Conservation (phyloP, 169 alveolate genomes). For the Plasmodium cynomolgi region DNA sequence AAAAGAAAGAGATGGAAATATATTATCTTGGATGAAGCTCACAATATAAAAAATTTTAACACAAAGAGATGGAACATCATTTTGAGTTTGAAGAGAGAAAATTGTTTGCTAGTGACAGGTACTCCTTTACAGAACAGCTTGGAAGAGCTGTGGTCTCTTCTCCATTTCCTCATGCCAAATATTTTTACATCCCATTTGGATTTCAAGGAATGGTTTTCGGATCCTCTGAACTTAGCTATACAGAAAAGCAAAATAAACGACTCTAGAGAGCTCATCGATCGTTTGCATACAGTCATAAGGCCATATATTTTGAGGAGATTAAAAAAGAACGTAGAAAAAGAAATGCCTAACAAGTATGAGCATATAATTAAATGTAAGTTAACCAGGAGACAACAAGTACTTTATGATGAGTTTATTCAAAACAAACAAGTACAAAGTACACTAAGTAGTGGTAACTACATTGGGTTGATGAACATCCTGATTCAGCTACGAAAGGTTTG, state of each 20-base stretch:
- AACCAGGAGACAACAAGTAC: slow-evolving; percentile 92
- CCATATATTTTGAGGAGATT: slow-evolving; percentile 97
- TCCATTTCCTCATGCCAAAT: slow-evolving; percentile 98
- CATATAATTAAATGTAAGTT: slow-evolving; percentile 94
- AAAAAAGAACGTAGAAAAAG: slow-evolving; percentile 98
- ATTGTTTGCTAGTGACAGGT: slow-evolving; percentile 97
- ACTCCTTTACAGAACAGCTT: slow-evolving; percentile 99
- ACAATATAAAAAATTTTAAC: slow-evolving; percentile 97
- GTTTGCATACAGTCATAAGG: slow-evolving; percentile 96
- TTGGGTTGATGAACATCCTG: slow-evolving; percentile 96
- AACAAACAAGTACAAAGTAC: slow-evolving; percentile 83
- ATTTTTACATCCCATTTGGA: slow-evolving; percentile 95
- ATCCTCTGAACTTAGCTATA: slow-evolving; percentile 94
- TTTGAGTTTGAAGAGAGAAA: slow-evolving; percentile 95
- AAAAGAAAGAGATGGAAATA: slow-evolving; percentile 97
- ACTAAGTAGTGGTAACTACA: slow-evolving; percentile 90
- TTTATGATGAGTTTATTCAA: slow-evolving; percentile 97
- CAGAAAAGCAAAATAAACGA: slow-evolving; percentile 83
- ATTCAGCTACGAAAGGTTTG: slow-evolving; percentile 98
- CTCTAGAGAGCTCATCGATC: slow-evolving; percentile 83
- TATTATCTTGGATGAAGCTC: slow-evolving; percentile 99
- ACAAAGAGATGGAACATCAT: slow-evolving; percentile 98
- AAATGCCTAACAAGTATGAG: slow-evolving; percentile 98
- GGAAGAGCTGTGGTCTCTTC: slow-evolving; percentile 98
- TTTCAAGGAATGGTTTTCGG: slow-evolving; percentile 97